Evolutionary conservation across 1,284 basidiomycete genomes (phyloP), one percentile per base, ranked within the genome.

Genomic region (Ustilago shanxiensis): DNA sequence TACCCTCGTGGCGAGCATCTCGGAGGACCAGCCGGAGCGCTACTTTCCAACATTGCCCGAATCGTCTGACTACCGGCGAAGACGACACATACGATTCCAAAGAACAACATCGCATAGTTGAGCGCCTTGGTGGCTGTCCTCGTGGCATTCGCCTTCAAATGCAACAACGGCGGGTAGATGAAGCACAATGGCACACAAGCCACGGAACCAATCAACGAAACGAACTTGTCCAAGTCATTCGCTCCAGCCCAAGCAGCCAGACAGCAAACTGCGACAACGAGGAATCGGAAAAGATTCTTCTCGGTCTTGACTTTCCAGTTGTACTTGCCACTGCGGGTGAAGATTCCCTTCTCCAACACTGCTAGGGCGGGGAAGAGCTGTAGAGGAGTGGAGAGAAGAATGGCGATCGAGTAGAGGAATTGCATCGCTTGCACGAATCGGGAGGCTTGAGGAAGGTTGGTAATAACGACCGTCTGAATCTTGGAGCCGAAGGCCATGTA

Each of bases 261-360:
- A 1, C 92, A 92, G 86, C 93, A 94, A 66, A 91, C 87, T 67
- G 92, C 86, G 39, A 98, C 94, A 67, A 92, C 90, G 14, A 88
- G 85, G 63, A 92, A 92, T 58, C 97, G 89, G 89, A 98, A 96
- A 26, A 90, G 83, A 84, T 99, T 99, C 91, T 99, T 99, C 82
- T 91, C 89, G 94, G 96, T 89, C 80, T 90, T 90, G 75, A 90
- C 89, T 54, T 85, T 86, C 76, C 79, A 79, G 63, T 91, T 88
- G 86, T 94, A 94, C 72, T 98, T 97, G 81, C 95, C 97, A 58
- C 90, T 91, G 63, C 86, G 81, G 58, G 91, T 79, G 86, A 99
- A 98, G n/a, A 99, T 84, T 1, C 94, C 95, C 80, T 96, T 96
- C 89, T 99, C 97, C 88, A 99, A 91, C 85, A 99, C 98, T 51